Conservation (phyloP, 2,329 filamentous ascomycete species). For the Phyllosticta citriasiana region DNA sequence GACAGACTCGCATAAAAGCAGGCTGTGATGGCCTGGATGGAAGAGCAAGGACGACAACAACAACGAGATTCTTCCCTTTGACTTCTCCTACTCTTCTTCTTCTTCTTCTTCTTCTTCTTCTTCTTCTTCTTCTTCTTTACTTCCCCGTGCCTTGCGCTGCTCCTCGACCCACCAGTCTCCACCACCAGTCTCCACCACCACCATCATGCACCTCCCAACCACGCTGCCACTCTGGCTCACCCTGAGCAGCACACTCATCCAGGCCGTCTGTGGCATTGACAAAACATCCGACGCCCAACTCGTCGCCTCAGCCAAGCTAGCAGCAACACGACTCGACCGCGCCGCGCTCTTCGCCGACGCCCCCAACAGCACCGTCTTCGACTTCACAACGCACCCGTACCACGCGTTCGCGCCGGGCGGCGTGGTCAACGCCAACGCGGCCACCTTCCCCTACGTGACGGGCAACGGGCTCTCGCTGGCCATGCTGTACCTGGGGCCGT, state of each 20-base stretch:
- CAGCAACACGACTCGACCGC: conserved; percentile 36
- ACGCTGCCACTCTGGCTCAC: neutral
- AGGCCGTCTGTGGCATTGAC: conserved; percentile 1
- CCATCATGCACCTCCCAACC: neutral
- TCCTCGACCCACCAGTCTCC: neutral
- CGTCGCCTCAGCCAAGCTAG: neutral
- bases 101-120: no score
- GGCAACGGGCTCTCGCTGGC: conserved; percentile 40
- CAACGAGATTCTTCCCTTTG: neutral
- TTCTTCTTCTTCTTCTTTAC: neutral
- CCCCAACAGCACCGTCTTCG: conserved; percentile 39
- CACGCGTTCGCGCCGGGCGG: conserved; percentile 37
- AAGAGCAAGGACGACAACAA: neutral
- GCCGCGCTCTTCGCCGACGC: conserved; percentile 28
- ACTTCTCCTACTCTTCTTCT: neutral
- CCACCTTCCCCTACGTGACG: conserved; percentile 40
- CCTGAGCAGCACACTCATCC: neutral
- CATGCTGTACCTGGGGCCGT: conserved; percentile 39
- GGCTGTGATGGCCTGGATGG: neutral
- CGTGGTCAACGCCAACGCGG: conserved; percentile 43
- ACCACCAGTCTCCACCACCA: neutral
- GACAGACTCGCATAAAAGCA: neutral
- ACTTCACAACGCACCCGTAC: conserved; percentile 35
- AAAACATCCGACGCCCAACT: neutral
- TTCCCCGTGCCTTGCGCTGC: neutral